Conservation (phyloP, 192 early-diverging fungal genomes). For the Fimicolochytrium jonesii region DNA sequence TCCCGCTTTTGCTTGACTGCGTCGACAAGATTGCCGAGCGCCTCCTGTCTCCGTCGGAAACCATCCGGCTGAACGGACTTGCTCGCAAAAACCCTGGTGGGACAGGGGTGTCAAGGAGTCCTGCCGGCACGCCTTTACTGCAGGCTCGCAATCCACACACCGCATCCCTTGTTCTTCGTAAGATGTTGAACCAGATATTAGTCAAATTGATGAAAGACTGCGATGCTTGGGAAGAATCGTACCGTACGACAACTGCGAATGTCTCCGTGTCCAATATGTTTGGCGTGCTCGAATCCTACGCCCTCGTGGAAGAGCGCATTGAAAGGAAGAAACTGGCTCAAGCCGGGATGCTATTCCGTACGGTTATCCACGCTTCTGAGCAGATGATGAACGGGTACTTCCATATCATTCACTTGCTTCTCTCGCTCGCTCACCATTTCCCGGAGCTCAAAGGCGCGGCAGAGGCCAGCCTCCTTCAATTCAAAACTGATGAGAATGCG, state of each 20-base stretch:
- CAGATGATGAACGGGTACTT: constrained; percentile 23
- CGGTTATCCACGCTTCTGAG: constrained; percentile 20
- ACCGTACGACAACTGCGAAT: not conserved
- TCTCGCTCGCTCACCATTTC: constrained; percentile 8
- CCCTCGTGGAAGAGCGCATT: not conserved
- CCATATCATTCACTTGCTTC: constrained; percentile 20
- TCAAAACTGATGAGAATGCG: not conserved
- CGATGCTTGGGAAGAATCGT: not conserved
- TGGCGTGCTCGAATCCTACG: too few relatives aligned
- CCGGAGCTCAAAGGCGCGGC: constrained; percentile 5
- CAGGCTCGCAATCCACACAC: constrained; percentile 2
- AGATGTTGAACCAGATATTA: constrained; percentile 25
- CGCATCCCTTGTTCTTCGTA: not conserved
- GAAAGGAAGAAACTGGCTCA: not conserved
- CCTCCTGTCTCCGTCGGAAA: not conserved
- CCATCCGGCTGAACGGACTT: not conserved
- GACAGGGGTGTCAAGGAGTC: too few relatives aligned
- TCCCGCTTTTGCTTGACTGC: constrained; percentile 10
- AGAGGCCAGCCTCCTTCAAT: not conserved
- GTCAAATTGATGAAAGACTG: constrained; percentile 24
- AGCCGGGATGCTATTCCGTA: not conserved
- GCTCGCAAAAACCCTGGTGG: not conserved
- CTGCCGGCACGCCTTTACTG: too few relatives aligned
- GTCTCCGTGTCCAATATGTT: too few relatives aligned
- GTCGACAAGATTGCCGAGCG: not conserved